Conservation (phyloP, 2,329 filamentous ascomycete genomes). For the Gnomoniopsis smithogilvyi region DNA sequence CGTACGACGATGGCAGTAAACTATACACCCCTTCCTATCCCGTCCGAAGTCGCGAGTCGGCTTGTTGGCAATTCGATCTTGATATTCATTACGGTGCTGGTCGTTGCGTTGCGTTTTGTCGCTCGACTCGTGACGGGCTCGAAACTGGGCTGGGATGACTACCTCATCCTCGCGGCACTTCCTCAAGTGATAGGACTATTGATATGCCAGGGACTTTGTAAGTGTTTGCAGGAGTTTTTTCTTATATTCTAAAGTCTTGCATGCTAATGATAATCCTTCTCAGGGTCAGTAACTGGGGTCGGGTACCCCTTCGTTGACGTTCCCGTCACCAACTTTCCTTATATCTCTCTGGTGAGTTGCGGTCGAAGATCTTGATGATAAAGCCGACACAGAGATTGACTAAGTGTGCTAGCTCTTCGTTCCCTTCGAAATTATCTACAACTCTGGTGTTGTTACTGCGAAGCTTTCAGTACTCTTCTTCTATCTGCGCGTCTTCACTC, state of each 20-base stretch:
- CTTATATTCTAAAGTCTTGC: neutral
- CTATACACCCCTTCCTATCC: constrained; percentile 19
- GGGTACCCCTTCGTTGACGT: constrained; percentile 23
- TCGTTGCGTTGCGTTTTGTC: constrained; percentile 26
- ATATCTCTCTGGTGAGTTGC: constrained; percentile 1
- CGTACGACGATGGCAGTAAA: neutral
- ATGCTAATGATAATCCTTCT: neutral
- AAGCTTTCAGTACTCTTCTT: constrained; percentile 40
- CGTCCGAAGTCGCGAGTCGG: constrained; percentile 23
- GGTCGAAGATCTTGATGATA: neutral
- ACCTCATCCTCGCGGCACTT: constrained; percentile 20
- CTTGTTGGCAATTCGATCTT: constrained; percentile 25
- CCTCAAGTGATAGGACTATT: constrained; percentile 29
- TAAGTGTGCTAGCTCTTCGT: constrained; percentile 29
- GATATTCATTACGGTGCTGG: constrained; percentile 21
- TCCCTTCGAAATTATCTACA: constrained; percentile 35
- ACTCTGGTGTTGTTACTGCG: constrained; percentile 31
- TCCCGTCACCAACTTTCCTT: constrained; percentile 20
- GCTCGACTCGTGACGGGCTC: constrained; percentile 25
- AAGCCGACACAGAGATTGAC: neutral
- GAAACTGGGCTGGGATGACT: constrained; percentile 35
- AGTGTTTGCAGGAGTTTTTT: constrained; percentile 12
- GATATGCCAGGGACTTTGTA: constrained; percentile 29
- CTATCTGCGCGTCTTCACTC: constrained; percentile 40
- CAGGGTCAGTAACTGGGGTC: constrained; percentile 24